Conservation (phyloP, 2,329 filamentous ascomycete genomes). For the Cladosporium halotolerans region DNA sequence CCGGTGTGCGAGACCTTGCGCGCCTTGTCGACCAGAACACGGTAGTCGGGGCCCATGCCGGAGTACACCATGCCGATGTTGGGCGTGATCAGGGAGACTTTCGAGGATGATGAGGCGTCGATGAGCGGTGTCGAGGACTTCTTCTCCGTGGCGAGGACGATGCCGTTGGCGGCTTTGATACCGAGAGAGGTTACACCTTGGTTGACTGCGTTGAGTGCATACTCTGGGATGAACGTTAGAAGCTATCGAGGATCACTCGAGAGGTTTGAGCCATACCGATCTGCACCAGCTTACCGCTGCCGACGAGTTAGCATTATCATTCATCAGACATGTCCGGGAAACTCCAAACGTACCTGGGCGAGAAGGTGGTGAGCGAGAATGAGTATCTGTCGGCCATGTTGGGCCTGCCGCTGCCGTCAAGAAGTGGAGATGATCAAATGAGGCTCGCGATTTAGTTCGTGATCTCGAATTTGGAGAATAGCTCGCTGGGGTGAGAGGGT, state of each 20-base stretch:
- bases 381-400: conserved; percentile 97
- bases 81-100: conserved; percentile 95
- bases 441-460: no score
- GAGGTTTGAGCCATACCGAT: conserved; percentile 59
- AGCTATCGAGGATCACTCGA: neutral
- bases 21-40: conserved; percentile 93
- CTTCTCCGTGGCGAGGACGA: conserved; percentile 98
- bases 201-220: conserved; percentile 98
- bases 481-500: no score
- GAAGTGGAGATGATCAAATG: neutral
- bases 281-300: conserved; percentile 95
- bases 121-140: conserved; percentile 97
- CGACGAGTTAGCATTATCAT: conserved; percentile 39
- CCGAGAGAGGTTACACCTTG: conserved; percentile 97
- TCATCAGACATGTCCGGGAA: neutral
- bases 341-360: conserved; percentile 70
- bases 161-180: conserved; percentile 99
- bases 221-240: conserved; percentile 56
- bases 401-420: conserved; percentile 18
- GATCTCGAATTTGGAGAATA: no score
- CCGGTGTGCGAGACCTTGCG: conserved; percentile 96
- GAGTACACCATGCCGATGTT: conserved; percentile 99
- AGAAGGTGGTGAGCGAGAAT: conserved; percentile 99
- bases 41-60: conserved; percentile 97
- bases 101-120: conserved; percentile 88